Base-by-base conservation (phyloP, 148 eudicot genomes). In the Arbutus unedo region DNA sequence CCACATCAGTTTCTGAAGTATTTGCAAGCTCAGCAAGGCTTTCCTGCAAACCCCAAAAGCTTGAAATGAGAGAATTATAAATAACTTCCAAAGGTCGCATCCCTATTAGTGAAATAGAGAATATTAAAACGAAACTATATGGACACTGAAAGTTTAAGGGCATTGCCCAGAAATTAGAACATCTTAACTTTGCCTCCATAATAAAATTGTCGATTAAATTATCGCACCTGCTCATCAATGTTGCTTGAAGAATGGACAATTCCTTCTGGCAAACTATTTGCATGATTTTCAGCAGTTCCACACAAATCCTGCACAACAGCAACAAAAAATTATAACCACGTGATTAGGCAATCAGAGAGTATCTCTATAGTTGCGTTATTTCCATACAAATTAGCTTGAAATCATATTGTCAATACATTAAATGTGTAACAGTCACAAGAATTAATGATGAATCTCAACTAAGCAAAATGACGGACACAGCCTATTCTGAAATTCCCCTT, bases 221-320 rank as follows among this genome's bases (percentile, higher is more conserved):
- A 31, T 8, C 21, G 60, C 79, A 89, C 91, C 85, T 86, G 87
- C 72, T 88, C 87, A 76, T 80, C 90, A 78, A 83, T 79, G 82
- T 87, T 82, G 85, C 84, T 85, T 59, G 85, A 88, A 54, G 87
- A 85, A 80, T 83, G 70, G 49, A 74, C 53, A 10, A 83, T 81
- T 54, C 74, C 87, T 25, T 43, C 85, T 13, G 85, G 81, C 70
- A 86, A 81, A 82, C 70, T 73, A 57, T 73, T 82, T 31, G 77
- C 25, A 31, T 82, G 74, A 43, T 79, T 81, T 47, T 78, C 82
- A 25, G 80, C 50, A 67, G 53, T 60, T 54, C 82, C 78, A 77
- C 60, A 81, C 49, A 75, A 82, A 54, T 84, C 56, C 90, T 88
- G 87, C 53, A 70, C 15, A 66, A 11, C 41, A 5, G 57, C 10